Evolutionary conservation across 768 basidiomycete genomes (phyloP).

Genomic region (Leccinellum rugosiceps): DNA sequence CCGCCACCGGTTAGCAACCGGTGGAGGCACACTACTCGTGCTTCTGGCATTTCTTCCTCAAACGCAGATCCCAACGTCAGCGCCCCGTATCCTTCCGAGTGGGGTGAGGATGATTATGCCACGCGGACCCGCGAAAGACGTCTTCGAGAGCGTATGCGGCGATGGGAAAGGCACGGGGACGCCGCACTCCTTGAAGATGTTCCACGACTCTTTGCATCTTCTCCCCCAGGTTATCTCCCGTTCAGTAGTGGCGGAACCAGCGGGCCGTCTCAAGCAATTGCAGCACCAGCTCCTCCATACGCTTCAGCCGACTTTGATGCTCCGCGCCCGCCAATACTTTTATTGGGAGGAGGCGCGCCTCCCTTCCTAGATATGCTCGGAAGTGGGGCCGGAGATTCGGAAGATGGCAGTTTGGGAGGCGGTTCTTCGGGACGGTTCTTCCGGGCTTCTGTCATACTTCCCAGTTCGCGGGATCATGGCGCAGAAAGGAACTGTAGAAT

Average conservation of each 20-base stretch:
- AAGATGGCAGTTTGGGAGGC: conserved; percentile 12
- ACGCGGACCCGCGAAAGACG: conserved; percentile 70
- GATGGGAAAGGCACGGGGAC: conserved; percentile 68
- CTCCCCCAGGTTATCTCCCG: conserved; percentile 13
- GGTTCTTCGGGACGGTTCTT: conserved; percentile 45
- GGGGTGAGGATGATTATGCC: conserved; percentile 64
- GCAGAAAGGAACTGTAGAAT: conserved; percentile 58
- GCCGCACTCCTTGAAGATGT: conserved; percentile 58
- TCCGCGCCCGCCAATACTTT: conserved; percentile 22
- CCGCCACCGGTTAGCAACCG: conserved; percentile 2
- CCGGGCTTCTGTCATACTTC: conserved; percentile 69
- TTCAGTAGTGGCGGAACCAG: not conserved
- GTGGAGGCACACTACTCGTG: conserved; percentile 17
- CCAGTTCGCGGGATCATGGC: conserved; percentile 49
- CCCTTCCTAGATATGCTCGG: conserved; percentile 28
- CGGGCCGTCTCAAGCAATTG: conserved; percentile 16
- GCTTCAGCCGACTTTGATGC: conserved; percentile 27
- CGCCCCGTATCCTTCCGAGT: conserved; percentile 36
- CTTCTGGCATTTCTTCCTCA: conserved; percentile 28
- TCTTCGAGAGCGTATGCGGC: conserved; percentile 63
- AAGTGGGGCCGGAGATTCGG: conserved; percentile 14
- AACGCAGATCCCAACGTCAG: conserved; percentile 32
- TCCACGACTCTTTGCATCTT: conserved; percentile 45
- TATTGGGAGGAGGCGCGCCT: conserved; percentile 21
- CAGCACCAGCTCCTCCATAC: conserved; percentile 30